Base-by-base conservation (phyloP, 495 filamentous ascomycete species). In the Jackrogersella multiformis region DNA sequence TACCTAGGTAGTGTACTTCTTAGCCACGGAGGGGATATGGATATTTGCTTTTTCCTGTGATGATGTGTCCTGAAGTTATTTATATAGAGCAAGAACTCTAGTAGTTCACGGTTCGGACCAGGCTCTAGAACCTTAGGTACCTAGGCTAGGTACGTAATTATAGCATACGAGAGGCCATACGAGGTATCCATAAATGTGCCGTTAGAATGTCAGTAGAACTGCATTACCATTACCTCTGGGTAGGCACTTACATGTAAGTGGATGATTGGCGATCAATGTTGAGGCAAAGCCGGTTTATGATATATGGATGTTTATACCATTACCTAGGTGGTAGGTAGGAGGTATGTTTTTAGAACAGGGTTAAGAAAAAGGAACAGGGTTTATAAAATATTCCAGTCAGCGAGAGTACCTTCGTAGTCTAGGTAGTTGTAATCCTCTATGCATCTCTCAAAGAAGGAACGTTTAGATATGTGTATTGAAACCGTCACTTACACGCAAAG, bases 21-120 rank as follows among this genome's bases (percentile, higher is more conserved):
- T n/a, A n/a, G n/a, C n/a, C n/a, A n/a, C n/a, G n/a, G n/a, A n/a
- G n/a, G n/a, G n/a, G n/a, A n/a, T n/a, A n/a, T n/a, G n/a, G n/a
- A n/a, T n/a, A n/a, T 28, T 63, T 56, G 34, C 52, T 53, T 30
- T 63, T n/a, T 39, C n/a, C 44, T 28, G n/a, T 18, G 9, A 46
- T 34, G 24, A 23, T 49, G 8, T n/a, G 16, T 32, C 26, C 4
- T 28, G 44, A 20, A 16, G 15, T 52, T n/a, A n/a, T n/a, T n/a
- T n/a, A n/a, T n/a, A n/a, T n/a, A n/a, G n/a, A n/a, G n/a, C n/a
- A n/a, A n/a, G n/a, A n/a, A 26, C 45, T 16, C 20, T 34, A 42
- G 9, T 28, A 53, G 45, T 46, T 15, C 24, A 48, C 13, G 24
- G 30, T 28, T 9, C 23, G 23, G 20, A 28, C 16, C 24, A 48